Base-by-base conservation (phyloP, 139 green algal species). In the Chlamydomonas urium region DNA sequence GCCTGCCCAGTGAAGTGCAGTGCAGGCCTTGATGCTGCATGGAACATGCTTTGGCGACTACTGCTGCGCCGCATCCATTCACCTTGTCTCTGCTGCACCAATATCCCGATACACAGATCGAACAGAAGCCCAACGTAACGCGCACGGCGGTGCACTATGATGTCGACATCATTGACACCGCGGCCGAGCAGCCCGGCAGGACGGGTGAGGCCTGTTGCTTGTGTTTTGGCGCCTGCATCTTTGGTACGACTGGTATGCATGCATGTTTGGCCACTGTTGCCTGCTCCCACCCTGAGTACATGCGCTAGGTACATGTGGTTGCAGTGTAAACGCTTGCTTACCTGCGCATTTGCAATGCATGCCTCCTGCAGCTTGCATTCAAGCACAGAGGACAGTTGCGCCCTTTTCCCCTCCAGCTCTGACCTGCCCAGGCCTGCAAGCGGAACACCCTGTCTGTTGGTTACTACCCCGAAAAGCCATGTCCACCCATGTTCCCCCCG, bases 111-210 rank as follows among this genome's bases (percentile, higher is more conserved):
- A n/a, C n/a, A n/a, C 28, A 38, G 38, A 23, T 71, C 10, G 2
- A 37, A 3, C 24, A n/a, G 38, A 26, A n/a, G n/a, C 19, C 42
- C 66, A 61, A 59, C 45, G 47, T 61, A 28, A 45, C n/a, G 14
- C 29, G 66, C 29, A 72, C 47, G 29, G 66, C 66, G 2, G 33
- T 72, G 17, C 66, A 72, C 66, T 72, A 72, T 24, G 66, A 72
- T 36, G 66, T 72, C n/a, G n/a, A 72, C 42, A 72, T 72, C 45
- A 72, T 36, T n/a, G 23, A 37, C 4, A n/a, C 38, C n/a, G 59
- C 29, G 34, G 59, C 45, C 59, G 47, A 66, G 59, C 59, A 32
- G 4, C 31, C 8, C 3, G 59, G 59, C n/a, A n/a, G n/a, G n/a
- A n/a, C n/a, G n/a, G n/a, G n/a, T n/a, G n/a, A n/a, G n/a, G n/a